phyloP scores from a whole-genome alignment of 2,329 filamentous ascomycete genomes.

The Cytospora mali region DNA sequence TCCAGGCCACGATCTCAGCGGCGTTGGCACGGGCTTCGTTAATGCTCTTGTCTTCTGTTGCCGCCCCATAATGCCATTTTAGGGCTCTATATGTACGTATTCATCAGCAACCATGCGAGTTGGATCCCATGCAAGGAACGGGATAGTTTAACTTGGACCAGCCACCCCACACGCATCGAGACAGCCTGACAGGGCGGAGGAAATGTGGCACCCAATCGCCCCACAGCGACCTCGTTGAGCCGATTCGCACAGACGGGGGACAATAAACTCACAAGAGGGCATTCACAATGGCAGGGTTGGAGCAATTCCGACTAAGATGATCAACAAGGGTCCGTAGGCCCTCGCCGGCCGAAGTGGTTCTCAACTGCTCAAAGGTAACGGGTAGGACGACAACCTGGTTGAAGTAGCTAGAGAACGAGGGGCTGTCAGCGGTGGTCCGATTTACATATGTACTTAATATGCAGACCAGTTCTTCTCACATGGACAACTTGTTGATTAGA shows the following conservation, averaged over 20 bases:
- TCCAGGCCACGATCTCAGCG: slow-evolving; percentile 81
- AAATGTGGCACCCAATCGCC: slow-evolving; percentile 1
- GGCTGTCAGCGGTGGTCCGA: not conserved
- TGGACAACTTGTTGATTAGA: slow-evolving; percentile 68
- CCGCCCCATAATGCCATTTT: slow-evolving; percentile 72
- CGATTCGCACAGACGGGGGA: slow-evolving; percentile 3
- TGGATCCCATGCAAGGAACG: not conserved
- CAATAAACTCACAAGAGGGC: slow-evolving; percentile 65
- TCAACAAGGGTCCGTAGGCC: slow-evolving; percentile 62
- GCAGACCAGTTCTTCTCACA: slow-evolving; percentile 45
- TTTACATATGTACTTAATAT: not conserved
- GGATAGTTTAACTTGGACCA: not conserved
- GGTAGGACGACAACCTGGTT: slow-evolving; percentile 64
- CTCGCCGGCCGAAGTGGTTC: slow-evolving; percentile 65
- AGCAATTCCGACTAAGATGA: slow-evolving; percentile 64
- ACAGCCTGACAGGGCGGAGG: not conserved
- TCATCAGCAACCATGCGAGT: slow-evolving; percentile 2
- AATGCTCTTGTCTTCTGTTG: slow-evolving; percentile 65
- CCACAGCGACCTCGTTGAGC: not conserved
- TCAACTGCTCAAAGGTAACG: slow-evolving; percentile 72
- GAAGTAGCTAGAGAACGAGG: slow-evolving; percentile 54
- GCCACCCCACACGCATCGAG: not conserved
- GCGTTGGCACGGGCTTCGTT: slow-evolving; percentile 70
- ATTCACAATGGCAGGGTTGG: slow-evolving; percentile 71
- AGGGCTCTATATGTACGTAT: slow-evolving; percentile 57